Conservation (phyloP, 768 basidiomycete genomes). For the Trametes gibbosa region DNA sequence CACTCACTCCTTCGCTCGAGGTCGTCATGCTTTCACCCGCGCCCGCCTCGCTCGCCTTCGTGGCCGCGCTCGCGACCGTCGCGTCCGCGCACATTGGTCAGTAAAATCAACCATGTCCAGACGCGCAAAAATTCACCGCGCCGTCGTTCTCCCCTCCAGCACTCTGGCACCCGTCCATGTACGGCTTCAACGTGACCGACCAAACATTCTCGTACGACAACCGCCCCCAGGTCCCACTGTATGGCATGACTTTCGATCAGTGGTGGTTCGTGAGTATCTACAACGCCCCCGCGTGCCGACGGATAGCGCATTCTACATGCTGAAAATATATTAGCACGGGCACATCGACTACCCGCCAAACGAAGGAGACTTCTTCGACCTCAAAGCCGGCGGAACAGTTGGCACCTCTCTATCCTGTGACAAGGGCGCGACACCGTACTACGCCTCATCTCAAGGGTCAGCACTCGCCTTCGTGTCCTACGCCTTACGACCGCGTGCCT, state of each 20-base stretch:
- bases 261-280: constrained; percentile 38
- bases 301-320: not conserved
- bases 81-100: constrained; percentile 23
- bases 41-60: constrained; percentile 15
- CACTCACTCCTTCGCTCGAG: constrained; percentile 8
- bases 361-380: constrained; percentile 51
- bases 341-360: constrained; percentile 60
- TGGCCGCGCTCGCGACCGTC: constrained; percentile 11
- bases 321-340: constrained; percentile 33
- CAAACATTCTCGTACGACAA: constrained; percentile 33
- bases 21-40: constrained; percentile 17
- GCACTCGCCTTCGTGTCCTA: not conserved
- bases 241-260: constrained; percentile 30
- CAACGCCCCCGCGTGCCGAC: not conserved
- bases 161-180: constrained; percentile 36
- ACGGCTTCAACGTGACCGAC: constrained; percentile 37
- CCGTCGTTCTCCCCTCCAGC: constrained; percentile 16
- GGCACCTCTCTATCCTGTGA: constrained; percentile 55
- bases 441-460: constrained; percentile 37
- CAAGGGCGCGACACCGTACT: constrained; percentile 60
- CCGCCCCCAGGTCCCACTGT: constrained; percentile 37
- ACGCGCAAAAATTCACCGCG: no score
- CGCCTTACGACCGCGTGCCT: not conserved
- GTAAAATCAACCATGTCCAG: not conserved
- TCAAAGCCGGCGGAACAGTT: constrained; percentile 54